Evolutionary conservation across 345 rosid species (phyloP).

Genomic region (Eucalyptus curtisii): DNA sequence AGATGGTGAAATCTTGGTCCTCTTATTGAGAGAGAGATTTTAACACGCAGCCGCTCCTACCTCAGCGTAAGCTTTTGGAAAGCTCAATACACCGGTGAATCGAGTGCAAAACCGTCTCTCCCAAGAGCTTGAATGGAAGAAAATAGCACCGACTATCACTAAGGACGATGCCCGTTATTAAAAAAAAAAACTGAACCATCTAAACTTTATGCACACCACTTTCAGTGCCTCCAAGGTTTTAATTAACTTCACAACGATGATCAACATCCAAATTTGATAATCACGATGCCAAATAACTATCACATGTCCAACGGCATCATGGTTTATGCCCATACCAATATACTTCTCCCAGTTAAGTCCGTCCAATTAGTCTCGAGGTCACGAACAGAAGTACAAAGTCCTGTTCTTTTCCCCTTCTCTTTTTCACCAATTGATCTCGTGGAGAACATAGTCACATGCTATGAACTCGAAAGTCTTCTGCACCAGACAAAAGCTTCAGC

Average conservation of each 20-base stretch:
- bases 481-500: not conserved
- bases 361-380: not conserved
- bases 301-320: not conserved
- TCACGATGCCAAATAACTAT: not conserved
- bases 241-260: accelerated
- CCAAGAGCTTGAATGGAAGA: not conserved
- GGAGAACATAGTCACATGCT: not conserved
- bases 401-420: not conserved
- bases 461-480: not conserved
- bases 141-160: not conserved
- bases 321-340: not conserved
- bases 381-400: not conserved
- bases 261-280: not conserved
- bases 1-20: not conserved
- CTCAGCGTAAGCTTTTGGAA: not conserved
- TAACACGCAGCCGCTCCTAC: not conserved
- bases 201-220: not conserved
- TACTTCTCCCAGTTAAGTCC: not conserved
- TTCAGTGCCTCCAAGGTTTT: accelerated
- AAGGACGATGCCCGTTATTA: accelerated
- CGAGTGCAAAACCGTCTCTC: not conserved
- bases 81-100: not conserved
- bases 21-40: not conserved
- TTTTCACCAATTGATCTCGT: not conserved
- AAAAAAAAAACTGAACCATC: not conserved